Percentiles rank a stretch among this genome's conserved stretches.
Evolutionary conservation across 495 filamentous ascomycete genomes (phyloP).

Genomic region (Aspergillus egyptiacus): DNA sequence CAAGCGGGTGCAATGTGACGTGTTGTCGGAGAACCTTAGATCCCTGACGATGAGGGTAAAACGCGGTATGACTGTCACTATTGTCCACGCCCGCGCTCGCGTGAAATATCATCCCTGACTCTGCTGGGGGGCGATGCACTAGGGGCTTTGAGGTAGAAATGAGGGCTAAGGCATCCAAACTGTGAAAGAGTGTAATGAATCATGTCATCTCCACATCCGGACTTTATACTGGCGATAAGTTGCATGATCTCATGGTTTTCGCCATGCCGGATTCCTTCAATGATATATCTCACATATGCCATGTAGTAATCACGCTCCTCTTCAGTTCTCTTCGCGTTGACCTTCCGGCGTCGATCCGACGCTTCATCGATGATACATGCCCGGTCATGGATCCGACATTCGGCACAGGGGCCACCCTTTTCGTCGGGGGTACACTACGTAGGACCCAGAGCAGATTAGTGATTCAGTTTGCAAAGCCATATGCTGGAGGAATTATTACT

Average conservation of each 20-base stretch:
- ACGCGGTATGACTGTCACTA: background rate
- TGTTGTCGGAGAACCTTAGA: too few species aligned
- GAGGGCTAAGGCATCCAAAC: background rate
- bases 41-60: background rate
- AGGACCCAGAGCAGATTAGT: background rate
- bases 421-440: constrained; percentile 25
- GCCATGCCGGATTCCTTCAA: constrained; percentile 23
- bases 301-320: constrained; percentile 27
- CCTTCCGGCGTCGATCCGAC: constrained; percentile 40
- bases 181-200: constrained; percentile 12
- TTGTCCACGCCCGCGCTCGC: background rate
- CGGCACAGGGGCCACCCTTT: constrained; percentile 26
- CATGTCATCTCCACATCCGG: constrained; percentile 19
- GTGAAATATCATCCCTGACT: background rate
- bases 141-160: background rate
- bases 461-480: background rate
- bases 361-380: constrained; percentile 36
- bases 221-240: constrained; percentile 25
- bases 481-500: too few species aligned
- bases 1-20: too few species aligned
- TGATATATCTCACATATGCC: constrained; percentile 26
- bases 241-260: constrained; percentile 18
- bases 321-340: constrained; percentile 26
- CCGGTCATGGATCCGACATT: constrained; percentile 32
- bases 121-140: background rate